Base-by-base conservation (phyloP, 495 filamentous ascomycete genomes). In the Xylaria intraflava region DNA sequence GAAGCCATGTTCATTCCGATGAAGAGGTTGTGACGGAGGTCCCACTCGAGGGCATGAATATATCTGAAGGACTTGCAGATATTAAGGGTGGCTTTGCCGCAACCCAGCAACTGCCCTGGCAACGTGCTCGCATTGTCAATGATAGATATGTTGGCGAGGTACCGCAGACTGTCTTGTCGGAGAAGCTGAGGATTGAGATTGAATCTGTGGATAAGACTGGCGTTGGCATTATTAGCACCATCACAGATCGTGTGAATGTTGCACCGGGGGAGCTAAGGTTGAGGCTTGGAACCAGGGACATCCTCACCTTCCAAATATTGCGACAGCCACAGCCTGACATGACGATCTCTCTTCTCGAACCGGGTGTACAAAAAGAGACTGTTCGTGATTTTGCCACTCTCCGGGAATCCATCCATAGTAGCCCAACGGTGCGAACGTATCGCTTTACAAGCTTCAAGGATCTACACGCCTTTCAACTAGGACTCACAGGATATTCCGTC, bases 201-300 rank as follows among this genome's bases (percentile, higher is more conserved):
- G 82, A 87, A 31, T 66, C 64, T 7, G 44, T 66, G 12, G 84
- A 73, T 43, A 80, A 84, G 56, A 78, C 76, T 59, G 87, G 86
- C 9, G 59, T 60, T 46, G 64, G 64, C 7, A 57, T 66, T 9
- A 59, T 66, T 1, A 53, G 64, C 53, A 85, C 79, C 39, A 73
- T 88, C 8, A 88, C 85, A 6, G 87, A 91, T 67, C 78, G 86
- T 17, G 73, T 91, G 53, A 87, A 88, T 56, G 71, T 87, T n/a
- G 83, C 78, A n/a, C 83, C 84, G 51, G 87, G 87, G 9, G 85
- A 89, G 61, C 62, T 91, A 51, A 83, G 79, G 63, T 61, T 90
- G 23, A 69, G 66, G 27, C 70, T 89, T 20, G 79, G 84, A 52
- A 75, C 81, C 47, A 74, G 73, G 36, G 75, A 80, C 49, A 72